Conservation (phyloP, 2,329 filamentous ascomycete genomes). For the Pyricularia sp. region DNA sequence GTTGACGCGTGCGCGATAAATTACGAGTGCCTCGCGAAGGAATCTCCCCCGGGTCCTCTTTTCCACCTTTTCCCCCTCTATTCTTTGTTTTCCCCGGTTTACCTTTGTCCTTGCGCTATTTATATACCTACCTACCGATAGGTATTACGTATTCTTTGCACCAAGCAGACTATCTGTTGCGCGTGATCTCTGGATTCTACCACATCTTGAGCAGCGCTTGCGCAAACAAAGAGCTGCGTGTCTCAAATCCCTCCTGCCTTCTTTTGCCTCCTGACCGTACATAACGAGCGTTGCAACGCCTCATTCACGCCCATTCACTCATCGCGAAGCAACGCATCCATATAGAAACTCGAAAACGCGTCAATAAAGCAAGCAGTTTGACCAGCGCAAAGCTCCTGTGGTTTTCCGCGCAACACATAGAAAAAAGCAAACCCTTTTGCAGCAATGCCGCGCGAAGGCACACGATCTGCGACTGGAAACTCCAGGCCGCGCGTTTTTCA, state of each 20-base stretch:
- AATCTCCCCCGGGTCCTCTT: background rate
- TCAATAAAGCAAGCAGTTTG: background rate
- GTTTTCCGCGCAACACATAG: background rate
- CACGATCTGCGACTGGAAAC: slow-evolving; percentile 38
- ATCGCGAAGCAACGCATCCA: background rate
- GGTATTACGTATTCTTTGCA: background rate
- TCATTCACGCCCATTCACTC: background rate
- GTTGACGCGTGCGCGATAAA: background rate
- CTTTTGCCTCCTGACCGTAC: background rate
- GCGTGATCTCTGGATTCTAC: background rate
- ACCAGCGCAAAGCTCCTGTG: background rate
- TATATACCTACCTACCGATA: background rate
- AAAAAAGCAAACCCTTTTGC: background rate
- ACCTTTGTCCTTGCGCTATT: background rate
- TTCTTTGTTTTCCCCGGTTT: background rate
- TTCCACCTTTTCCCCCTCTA: background rate
- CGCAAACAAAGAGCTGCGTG: background rate
- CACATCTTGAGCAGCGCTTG: background rate
- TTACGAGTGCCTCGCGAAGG: background rate
- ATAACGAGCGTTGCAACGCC: background rate
- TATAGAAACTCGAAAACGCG: background rate
- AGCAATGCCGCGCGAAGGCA: slow-evolving; percentile 36
- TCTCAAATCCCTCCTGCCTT: background rate
- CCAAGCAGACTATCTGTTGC: background rate
- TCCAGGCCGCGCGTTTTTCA: slow-evolving; percentile 38